A percentile compares a stretch with the other conserved stretches of the same genome.
Evolutionary conservation across 805 yeast genomes (phyloP).

Genomic region (Lachancea cidri): DNA sequence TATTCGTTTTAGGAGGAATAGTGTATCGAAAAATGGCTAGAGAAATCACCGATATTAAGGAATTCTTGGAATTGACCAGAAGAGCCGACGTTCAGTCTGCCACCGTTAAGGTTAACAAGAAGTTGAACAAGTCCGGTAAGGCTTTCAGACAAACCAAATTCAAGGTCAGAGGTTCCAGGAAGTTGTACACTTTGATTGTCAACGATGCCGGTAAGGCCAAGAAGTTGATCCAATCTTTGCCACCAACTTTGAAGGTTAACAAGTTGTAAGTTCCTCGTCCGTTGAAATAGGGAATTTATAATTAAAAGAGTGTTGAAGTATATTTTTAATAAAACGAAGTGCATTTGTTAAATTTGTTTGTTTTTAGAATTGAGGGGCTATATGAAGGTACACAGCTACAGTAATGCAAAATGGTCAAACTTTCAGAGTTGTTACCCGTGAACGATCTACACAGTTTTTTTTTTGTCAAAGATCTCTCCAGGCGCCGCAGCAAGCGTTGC

Average conservation of each 20-base stretch:
- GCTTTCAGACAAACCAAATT: slow-evolving; percentile 91
- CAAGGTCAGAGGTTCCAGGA: slow-evolving; percentile 95
- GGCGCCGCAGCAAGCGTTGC: slow-evolving; percentile 1
- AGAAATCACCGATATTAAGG: slow-evolving; percentile 95
- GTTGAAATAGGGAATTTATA: slow-evolving; percentile 1
- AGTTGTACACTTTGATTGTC: slow-evolving; percentile 92
- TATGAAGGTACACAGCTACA: neutral
- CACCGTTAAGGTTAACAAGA: slow-evolving; percentile 89
- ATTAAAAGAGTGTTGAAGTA: slow-evolving; percentile 7
- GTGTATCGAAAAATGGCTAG: slow-evolving; percentile 32
- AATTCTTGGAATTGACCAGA: slow-evolving; percentile 93
- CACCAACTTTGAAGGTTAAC: slow-evolving; percentile 82
- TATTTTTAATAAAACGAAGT: slow-evolving; percentile 7
- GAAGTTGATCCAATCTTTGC: slow-evolving; percentile 95
- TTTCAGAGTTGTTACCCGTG: too few species aligned
- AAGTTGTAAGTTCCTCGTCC: slow-evolving; percentile 33
- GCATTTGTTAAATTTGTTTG: slow-evolving; percentile 8
- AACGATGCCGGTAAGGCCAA: slow-evolving; percentile 95
- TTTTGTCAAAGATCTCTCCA: slow-evolving; percentile 2
- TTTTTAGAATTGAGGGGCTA: neutral
- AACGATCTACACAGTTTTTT: slow-evolving; percentile 7
- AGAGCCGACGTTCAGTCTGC: slow-evolving; percentile 93
- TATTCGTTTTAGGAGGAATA: neutral
- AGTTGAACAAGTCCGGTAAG: slow-evolving; percentile 76
- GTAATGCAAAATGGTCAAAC: neutral